Evolutionary conservation across 768 basidiomycete species (phyloP), one percentile per base, ranked within the genome.

Genomic region (Crepidotus variabilis): DNA sequence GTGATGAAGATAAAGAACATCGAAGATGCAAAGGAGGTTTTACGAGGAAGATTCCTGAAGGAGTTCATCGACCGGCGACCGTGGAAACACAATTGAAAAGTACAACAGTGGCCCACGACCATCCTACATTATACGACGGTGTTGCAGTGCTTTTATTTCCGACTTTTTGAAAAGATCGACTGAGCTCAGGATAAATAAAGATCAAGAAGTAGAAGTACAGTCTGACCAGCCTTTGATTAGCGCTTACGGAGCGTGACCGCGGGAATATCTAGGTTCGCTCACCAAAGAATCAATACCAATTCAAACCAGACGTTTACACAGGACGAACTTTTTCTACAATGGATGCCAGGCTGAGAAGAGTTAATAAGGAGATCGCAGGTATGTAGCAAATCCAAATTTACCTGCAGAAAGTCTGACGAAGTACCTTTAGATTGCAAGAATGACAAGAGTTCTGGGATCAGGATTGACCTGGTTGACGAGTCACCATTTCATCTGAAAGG

Each of bases 311-410:
- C 36, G 28, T 52, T 39, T 18, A 22, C 18, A 35, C 33, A n/a
- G n/a, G n/a, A n/a, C n/a, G n/a, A n/a, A n/a, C 35, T 52, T 35
- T n/a, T 22, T 57, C 18, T 43, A 68, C 36, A 52, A 93, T 94
- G 84, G 93, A 97, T 68, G 94, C 94, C 54, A 80, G 94, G 56
- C 81, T 94, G 48, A 83, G 94, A 60, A 79, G 94, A 68, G 90
- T 97, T 22, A 93, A 92, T 73, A 97, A 96, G 75, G 94, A 98
- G 76, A 97, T 98, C 58, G 73, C 86, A 60, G 94, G 92, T 87
- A 50, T 59, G 28, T 8, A 28, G 3, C 4, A 8, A 79, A 60
- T 39, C 18, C 23, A 52, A 43, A 11, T 16, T 23, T 47, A 23
- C 21, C 46, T 46, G 22, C 46, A 34, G 10, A 34, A 60, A 50